A percentile compares a stretch with the other conserved stretches of the same genome.
Conservation (phyloP, 106 monocot species). For the Acorus calamus region DNA sequence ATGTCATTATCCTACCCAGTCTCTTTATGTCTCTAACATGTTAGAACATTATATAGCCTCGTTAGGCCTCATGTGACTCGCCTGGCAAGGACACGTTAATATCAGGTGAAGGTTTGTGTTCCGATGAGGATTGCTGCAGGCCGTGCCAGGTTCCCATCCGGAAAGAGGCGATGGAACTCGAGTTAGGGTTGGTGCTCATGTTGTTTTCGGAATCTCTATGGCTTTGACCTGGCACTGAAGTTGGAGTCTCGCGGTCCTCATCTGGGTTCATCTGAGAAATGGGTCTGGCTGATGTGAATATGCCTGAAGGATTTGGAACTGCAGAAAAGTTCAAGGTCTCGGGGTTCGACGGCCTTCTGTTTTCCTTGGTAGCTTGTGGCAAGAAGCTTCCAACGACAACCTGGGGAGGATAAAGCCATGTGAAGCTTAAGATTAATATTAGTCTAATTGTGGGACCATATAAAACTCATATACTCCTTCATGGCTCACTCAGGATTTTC, state of each 20-base stretch:
- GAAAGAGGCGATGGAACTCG: conserved; percentile 12
- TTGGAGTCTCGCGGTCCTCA: conserved; percentile 17
- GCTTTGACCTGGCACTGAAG: conserved; percentile 12
- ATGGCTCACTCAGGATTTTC: too few relatives aligned
- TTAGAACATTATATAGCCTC: too few relatives aligned
- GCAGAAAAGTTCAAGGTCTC: conserved; percentile 10
- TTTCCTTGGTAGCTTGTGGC: conserved; percentile 38
- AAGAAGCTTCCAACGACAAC: conserved; percentile 57
- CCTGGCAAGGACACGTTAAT: conserved; percentile 35
- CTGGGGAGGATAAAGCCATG: conserved; percentile 12
- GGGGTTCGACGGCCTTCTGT: conserved; percentile 18
- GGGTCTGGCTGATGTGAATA: conserved; percentile 19
- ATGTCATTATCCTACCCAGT: too few relatives aligned
- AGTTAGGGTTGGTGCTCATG: conserved; percentile 2
- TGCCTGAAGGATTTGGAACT: conserved; percentile 9
- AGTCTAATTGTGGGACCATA: neutral
- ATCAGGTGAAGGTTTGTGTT: conserved; percentile 40
- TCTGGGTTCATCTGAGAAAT: conserved; percentile 32
- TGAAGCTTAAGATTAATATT: neutral
- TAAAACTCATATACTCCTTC: too few relatives aligned
- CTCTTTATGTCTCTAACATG: too few relatives aligned
- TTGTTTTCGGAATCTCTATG: conserved; percentile 4
- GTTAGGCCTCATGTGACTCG: too few relatives aligned
- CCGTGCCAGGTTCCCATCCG: conserved; percentile 26
- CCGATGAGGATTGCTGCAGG: conserved; percentile 18